A percentile compares a stretch with the other conserved stretches of the same genome.
Conservation (phyloP, 2,329 filamentous ascomycete species). For the Coleophoma cylindrospora region DNA sequence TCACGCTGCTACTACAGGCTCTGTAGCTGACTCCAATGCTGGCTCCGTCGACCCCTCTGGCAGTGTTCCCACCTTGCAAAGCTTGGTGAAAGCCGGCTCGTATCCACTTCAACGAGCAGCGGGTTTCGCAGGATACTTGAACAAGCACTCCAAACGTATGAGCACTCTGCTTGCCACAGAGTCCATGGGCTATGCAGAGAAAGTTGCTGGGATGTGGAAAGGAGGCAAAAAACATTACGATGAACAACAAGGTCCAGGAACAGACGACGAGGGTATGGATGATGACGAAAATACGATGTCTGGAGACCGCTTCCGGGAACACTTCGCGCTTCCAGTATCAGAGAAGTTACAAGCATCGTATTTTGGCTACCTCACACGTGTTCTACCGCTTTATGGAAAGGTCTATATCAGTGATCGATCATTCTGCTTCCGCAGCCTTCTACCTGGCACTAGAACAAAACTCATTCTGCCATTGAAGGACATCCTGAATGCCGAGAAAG, state of each 20-base stretch:
- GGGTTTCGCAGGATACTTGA: conserved; percentile 77
- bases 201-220: conserved; percentile 95
- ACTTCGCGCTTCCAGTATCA: conserved; percentile 81
- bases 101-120: conserved; percentile 82
- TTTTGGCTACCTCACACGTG: conserved; percentile 86
- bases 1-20: conserved; percentile 18
- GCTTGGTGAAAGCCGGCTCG: conserved; percentile 55
- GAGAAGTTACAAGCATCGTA: conserved; percentile 86
- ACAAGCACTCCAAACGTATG: conserved; percentile 74
- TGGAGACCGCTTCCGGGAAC: conserved; percentile 78
- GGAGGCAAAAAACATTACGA: conserved; percentile 87
- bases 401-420: conserved; percentile 86
- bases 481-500: conserved; percentile 89
- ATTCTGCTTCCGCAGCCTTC: conserved; percentile 88
- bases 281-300: conserved; percentile 60
- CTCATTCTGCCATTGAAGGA: conserved; percentile 86
- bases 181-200: conserved; percentile 94
- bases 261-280: conserved; percentile 52
- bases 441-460: conserved; percentile 87
- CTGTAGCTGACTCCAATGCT: conserved; percentile 13
- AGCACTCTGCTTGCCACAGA: conserved; percentile 79
- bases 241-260: conserved; percentile 46
- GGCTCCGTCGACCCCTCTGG: conserved; percentile 26
- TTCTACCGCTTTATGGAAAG: conserved; percentile 90
- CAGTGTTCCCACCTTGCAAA: conserved; percentile 49